A percentile compares a stretch with the other conserved stretches of the same genome.
These are phyloP conservation scores for Cadophora malorum DNA, from an alignment of 2,329 filamentous ascomycete genomes.

Conservation along the genomic window DNA sequence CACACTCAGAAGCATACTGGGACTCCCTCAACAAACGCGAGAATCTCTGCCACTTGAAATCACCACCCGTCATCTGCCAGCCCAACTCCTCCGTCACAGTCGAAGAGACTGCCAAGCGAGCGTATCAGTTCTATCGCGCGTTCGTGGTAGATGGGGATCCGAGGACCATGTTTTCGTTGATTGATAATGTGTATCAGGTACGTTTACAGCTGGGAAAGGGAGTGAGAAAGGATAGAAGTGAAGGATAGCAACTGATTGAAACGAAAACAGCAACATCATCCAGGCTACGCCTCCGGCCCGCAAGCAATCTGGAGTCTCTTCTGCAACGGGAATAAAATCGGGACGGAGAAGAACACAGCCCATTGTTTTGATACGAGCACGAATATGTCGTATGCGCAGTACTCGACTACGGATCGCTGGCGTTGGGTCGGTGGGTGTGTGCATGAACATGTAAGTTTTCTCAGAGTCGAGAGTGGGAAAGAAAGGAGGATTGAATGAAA, in stretches of 20 bases:
- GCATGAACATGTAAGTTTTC: slow-evolving; percentile 30
- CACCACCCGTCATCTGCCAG: slow-evolving; percentile 29
- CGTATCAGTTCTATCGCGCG: slow-evolving; percentile 33
- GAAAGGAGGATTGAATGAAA: not conserved
- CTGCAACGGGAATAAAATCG: slow-evolving; percentile 28
- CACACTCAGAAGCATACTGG: slow-evolving; percentile 7
- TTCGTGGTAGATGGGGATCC: slow-evolving; percentile 34
- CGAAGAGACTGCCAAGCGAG: slow-evolving; percentile 27
- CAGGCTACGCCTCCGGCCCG: slow-evolving; percentile 29
- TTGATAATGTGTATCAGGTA: slow-evolving; percentile 32
- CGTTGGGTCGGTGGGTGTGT: slow-evolving; percentile 33
- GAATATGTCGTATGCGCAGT: slow-evolving; percentile 34
- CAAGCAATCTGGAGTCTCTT: slow-evolving; percentile 33
- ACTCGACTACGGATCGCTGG: slow-evolving; percentile 31
- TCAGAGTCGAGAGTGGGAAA: not conserved
- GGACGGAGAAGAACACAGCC: slow-evolving; percentile 25
- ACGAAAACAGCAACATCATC: slow-evolving; percentile 29
- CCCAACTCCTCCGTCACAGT: slow-evolving; percentile 29
- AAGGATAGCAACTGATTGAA: not conserved
- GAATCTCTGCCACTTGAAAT: slow-evolving; percentile 31
- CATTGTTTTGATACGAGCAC: slow-evolving; percentile 32
- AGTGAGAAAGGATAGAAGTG: not conserved
- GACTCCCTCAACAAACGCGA: slow-evolving; percentile 24
- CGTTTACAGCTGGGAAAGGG: not conserved
- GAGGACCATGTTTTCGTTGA: slow-evolving; percentile 32